Evolutionary conservation across 768 basidiomycete species (phyloP).

Genomic region (Antrodiella citrinella): DNA sequence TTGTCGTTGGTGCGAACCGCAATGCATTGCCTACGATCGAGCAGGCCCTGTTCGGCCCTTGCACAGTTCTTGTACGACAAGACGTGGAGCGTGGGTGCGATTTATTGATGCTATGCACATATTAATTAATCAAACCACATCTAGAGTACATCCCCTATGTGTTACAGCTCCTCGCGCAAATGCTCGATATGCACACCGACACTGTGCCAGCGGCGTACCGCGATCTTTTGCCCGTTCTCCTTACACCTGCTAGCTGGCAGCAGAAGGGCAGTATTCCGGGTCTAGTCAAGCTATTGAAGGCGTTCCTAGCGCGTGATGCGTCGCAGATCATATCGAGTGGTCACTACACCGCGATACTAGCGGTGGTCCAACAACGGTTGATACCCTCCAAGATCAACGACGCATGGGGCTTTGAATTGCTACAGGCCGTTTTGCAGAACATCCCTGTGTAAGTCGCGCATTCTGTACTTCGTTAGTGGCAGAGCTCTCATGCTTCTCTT

Average conservation of each 20-base stretch:
- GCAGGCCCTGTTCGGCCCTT: constrained; percentile 72
- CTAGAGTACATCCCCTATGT: constrained; percentile 95
- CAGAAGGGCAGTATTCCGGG: constrained; percentile 94
- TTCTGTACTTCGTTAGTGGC: too few species aligned
- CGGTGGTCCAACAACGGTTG: constrained; percentile 84
- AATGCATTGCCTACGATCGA: constrained; percentile 71
- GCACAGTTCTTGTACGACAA: constrained; percentile 80
- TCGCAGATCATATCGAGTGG: constrained; percentile 56
- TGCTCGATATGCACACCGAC: constrained; percentile 72
- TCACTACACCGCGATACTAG: constrained; percentile 73
- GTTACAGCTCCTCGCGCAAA: constrained; percentile 94
- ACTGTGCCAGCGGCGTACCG: constrained; percentile 73
- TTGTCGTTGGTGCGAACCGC: constrained; percentile 39
- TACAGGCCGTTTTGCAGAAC: constrained; percentile 66
- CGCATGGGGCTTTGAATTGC: constrained; percentile 82
- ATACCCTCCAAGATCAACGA: constrained; percentile 86
- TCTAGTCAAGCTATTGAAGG: constrained; percentile 79
- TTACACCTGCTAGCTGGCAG: constrained; percentile 84
- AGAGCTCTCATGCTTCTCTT: not conserved
- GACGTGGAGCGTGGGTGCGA: constrained; percentile 87
- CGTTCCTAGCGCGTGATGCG: constrained; percentile 71
- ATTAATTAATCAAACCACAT: too few species aligned
- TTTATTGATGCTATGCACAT: not conserved
- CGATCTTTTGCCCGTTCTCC: constrained; percentile 68
- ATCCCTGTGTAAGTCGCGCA: constrained; percentile 61